Conservation (phyloP, 2,329 filamentous ascomycete species). For the Penicillium sp. region DNA sequence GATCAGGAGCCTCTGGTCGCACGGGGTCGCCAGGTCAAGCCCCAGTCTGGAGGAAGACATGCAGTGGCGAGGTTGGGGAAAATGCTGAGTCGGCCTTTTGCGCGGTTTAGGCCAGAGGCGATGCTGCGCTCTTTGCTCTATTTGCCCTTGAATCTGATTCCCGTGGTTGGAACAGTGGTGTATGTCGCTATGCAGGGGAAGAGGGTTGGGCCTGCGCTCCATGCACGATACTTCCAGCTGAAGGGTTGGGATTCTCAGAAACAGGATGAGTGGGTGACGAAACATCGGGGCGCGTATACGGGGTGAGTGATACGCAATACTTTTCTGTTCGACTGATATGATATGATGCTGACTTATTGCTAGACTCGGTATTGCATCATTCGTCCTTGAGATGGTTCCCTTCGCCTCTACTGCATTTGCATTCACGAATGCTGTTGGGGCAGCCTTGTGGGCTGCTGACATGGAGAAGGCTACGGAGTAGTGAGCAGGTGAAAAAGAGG, state of each 20-base stretch:
- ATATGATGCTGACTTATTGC: constrained; percentile 19
- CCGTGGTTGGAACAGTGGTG: constrained; percentile 73
- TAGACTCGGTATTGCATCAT: constrained; percentile 67
- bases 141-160: constrained; percentile 87
- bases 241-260: constrained; percentile 70
- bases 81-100: constrained; percentile 51
- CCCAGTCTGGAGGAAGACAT: constrained; percentile 40
- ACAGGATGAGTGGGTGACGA: constrained; percentile 62
- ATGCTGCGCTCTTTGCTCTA: constrained; percentile 77
- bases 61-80: constrained; percentile 55
- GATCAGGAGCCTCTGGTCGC: constrained; percentile 60
- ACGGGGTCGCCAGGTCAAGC: constrained; percentile 67
- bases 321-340: background rate
- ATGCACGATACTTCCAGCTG: constrained; percentile 77
- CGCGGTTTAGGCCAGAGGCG: constrained; percentile 48
- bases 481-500: background rate
- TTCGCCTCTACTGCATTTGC: constrained; percentile 76
- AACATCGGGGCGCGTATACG: constrained; percentile 70
- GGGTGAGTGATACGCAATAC: constrained; percentile 52
- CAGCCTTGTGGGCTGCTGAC: constrained; percentile 90
- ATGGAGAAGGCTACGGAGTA: constrained; percentile 54
- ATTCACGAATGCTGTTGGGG: constrained; percentile 88
- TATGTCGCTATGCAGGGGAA: constrained; percentile 73
- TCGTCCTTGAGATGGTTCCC: constrained; percentile 78
- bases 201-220: constrained; percentile 50